These are phyloP conservation scores for Heteromeles arbutifolia DNA, from an alignment of 306 rosid genomes.

Conservation along the genomic window DNA sequence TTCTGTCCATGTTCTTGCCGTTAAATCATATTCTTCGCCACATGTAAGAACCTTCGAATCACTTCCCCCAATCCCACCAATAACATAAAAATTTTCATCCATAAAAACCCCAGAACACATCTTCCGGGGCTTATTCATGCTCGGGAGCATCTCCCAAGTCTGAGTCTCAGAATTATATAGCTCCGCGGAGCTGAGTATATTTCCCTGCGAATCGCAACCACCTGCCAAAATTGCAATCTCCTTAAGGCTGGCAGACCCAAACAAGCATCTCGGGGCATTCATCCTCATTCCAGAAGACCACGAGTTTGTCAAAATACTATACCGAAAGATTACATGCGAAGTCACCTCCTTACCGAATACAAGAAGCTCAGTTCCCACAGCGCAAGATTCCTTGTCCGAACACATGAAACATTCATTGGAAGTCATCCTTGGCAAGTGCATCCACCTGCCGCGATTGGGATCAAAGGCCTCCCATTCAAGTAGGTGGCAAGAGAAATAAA, in stretches of 20 bases:
- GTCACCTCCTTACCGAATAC: slow-evolving; percentile 74
- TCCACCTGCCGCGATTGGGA: slow-evolving; percentile 64
- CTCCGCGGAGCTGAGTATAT: slow-evolving; percentile 65
- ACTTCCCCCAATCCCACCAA: slow-evolving; percentile 81
- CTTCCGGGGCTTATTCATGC: slow-evolving; percentile 74
- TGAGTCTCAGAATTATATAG: slow-evolving; percentile 75
- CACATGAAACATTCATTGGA: slow-evolving; percentile 84
- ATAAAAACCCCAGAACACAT: slow-evolving; percentile 92
- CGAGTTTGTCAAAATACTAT: slow-evolving; percentile 79
- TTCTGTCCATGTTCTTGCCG: slow-evolving; percentile 61
- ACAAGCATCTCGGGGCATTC: slow-evolving; percentile 87
- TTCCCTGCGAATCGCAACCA: slow-evolving; percentile 79
- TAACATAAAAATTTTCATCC: slow-evolving; percentile 71
- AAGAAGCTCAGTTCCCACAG: slow-evolving; percentile 93
- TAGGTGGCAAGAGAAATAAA: slow-evolving; percentile 72
- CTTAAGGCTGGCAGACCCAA: slow-evolving; percentile 84
- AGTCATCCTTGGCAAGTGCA: slow-evolving; percentile 84
- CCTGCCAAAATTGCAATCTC: slow-evolving; percentile 95
- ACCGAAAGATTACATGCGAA: slow-evolving; percentile 65
- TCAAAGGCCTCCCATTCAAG: slow-evolving; percentile 94
- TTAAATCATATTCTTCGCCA: slow-evolving; percentile 76
- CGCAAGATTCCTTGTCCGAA: slow-evolving; percentile 89
- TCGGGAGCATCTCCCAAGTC: slow-evolving; percentile 63
- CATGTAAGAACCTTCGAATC: slow-evolving; percentile 61
- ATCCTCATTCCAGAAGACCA: slow-evolving; percentile 76